Evolutionary conservation across 352 stramenopile genomes (phyloP).

Genomic region (Elongisporangium senticosum): DNA sequence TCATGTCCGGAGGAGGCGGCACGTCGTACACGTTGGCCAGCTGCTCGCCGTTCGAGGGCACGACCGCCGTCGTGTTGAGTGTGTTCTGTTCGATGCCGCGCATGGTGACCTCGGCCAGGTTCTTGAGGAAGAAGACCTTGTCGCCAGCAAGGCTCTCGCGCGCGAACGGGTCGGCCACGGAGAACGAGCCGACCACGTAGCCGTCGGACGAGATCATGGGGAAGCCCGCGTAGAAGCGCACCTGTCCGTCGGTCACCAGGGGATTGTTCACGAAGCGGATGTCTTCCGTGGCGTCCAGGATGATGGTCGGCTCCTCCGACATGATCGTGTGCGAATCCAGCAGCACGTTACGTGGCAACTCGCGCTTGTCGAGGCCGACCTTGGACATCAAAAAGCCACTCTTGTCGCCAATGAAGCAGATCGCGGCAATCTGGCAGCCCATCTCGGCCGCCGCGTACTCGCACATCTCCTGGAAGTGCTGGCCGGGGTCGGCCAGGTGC

Average conservation of each 20-base stretch:
- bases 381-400: conserved; percentile 82
- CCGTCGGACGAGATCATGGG: conserved; percentile 68
- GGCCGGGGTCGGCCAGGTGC: conserved; percentile 66
- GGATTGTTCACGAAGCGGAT: conserved; percentile 78
- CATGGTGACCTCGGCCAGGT: conserved; percentile 72
- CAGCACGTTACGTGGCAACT: conserved; percentile 72
- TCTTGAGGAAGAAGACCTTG: conserved; percentile 82
- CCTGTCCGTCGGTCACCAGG: conserved; percentile 60
- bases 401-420: conserved; percentile 85
- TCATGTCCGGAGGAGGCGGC: conserved; percentile 45
- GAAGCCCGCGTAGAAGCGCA: conserved; percentile 82
- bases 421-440: conserved; percentile 73
- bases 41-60: conserved; percentile 8
- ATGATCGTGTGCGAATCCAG: conserved; percentile 82
- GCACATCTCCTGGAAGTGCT: conserved; percentile 86
- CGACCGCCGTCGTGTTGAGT: conserved; percentile 24
- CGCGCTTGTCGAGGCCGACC: conserved; percentile 67
- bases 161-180: conserved; percentile 69
- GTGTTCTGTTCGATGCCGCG: conserved; percentile 81
- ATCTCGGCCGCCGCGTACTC: conserved; percentile 78
- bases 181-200: conserved; percentile 64
- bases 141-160: conserved; percentile 67
- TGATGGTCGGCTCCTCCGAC: conserved; percentile 62
- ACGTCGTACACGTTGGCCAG: conserved; percentile 17
- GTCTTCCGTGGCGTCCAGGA: conserved; percentile 78